Evolutionary conservation across 768 basidiomycete species (phyloP), one percentile per base, ranked within the genome.

Genomic region (Agaricus blazei): DNA sequence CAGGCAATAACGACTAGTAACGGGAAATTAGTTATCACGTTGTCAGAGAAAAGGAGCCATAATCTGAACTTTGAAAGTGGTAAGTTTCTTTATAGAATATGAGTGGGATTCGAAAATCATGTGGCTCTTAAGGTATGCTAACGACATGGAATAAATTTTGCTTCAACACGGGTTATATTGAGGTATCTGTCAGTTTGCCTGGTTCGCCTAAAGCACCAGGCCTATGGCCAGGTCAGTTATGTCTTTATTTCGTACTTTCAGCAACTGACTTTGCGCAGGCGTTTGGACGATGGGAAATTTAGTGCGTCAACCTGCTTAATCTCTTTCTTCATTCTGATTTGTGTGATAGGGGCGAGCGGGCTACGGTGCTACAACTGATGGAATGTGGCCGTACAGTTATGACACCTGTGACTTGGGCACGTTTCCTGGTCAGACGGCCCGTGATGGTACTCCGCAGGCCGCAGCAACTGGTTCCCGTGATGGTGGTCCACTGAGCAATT

Each of bases 81-180:
- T 75, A 71, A 9, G 28, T 77, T 76, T 27, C 76, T 55, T 68
- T 28, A 2, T 59, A 54, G 58, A 34, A 49, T 34, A 23, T n/a
- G 27, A 51, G 59, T 24, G 8, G 23, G 23, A 31, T 3, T 64
- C 24, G 7, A 7, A 34, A 31, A 11, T 34, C 48, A 59, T 36
- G 41, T 37, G 36, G 47, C 12, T 41, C 37, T 44, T 37, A 23
- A 79, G 82, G 81, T 37, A 88, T 88, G 86, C 54, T 95, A 7
- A 83, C 87, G 60, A 78, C 85, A 9, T 95, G 93, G 92, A 94
- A 94, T 70, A 90, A 94, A 70, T 69, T 95, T 53, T 96, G 93
- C 72, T 95, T 93, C 72, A 93, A 85, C 8, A 90, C 90, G 0
- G 91, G 90, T 3, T 93, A 93, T 65, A 73, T 95, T 57, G 94